phyloP scores from a whole-genome alignment of 129 eudicot species.

The Flaveria trinervia region DNA sequence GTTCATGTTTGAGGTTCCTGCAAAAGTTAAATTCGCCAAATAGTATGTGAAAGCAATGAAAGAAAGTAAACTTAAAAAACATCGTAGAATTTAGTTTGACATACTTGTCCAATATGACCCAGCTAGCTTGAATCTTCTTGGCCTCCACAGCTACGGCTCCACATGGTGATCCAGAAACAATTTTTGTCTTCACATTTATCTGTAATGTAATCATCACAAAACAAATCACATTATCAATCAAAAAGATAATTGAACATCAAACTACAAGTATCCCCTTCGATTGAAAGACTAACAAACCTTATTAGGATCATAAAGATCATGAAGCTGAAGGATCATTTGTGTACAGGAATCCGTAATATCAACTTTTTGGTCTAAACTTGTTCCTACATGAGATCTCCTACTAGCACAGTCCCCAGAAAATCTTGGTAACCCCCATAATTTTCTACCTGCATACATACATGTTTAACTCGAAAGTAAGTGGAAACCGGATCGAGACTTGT shows the following conservation, averaged over 20 bases:
- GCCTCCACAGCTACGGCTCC: conserved; percentile 96
- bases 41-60: neutral
- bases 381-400: conserved; percentile 56
- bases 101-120: conserved; percentile 97
- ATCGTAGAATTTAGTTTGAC: neutral
- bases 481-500: neutral
- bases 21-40: conserved; percentile 11
- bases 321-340: conserved; percentile 97
- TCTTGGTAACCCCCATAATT: conserved; percentile 84
- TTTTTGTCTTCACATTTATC: conserved; percentile 90
- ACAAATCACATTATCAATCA: conserved; percentile 13
- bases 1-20: conserved; percentile 85
- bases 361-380: conserved; percentile 61
- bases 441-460: conserved; percentile 55
- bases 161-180: conserved; percentile 72
- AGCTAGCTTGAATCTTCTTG: conserved; percentile 70
- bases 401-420: conserved; percentile 94
- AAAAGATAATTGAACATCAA: conserved; percentile 12
- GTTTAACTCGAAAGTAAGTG: neutral
- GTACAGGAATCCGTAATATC: conserved; percentile 90
- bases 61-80: neutral
- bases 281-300: conserved; percentile 45
- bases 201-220: conserved; percentile 30
- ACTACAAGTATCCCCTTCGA: neutral
- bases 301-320: conserved; percentile 91